These are phyloP conservation scores for Pholiota adiposa DNA, from an alignment of 1,284 basidiomycete genomes.

Conservation along the genomic window DNA sequence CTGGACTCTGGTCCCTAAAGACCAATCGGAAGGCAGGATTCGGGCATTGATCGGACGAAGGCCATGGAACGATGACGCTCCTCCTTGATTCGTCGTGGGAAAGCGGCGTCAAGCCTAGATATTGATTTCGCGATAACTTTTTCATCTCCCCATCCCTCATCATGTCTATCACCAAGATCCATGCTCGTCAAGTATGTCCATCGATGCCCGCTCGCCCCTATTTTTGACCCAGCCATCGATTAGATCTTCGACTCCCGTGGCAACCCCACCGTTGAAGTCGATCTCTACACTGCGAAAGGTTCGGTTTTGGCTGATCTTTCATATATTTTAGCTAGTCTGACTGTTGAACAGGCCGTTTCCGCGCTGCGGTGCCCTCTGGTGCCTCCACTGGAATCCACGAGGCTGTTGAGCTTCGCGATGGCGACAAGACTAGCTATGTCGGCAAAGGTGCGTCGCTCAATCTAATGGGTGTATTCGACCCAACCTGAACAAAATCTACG, in stretches of 20 bases:
- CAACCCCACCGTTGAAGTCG: constrained; percentile 96
- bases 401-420: constrained; percentile 98
- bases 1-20: background rate
- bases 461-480: constrained; percentile 11
- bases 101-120: constrained; percentile 29
- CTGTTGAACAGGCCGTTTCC: constrained; percentile 78
- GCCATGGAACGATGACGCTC: background rate
- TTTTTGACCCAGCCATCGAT: constrained; percentile 17
- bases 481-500: constrained; percentile 13
- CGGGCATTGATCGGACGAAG: constrained; percentile 5
- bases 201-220: constrained; percentile 7
- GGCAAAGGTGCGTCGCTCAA: constrained; percentile 79
- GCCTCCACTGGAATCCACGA: constrained; percentile 99
- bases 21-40: constrained; percentile 1
- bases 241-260: constrained; percentile 98
- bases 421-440: constrained; percentile 91
- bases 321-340: constrained; percentile 16
- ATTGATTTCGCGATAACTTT: constrained; percentile 35
- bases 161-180: constrained; percentile 89
- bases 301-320: constrained; percentile 7
- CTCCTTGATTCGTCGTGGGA: constrained; percentile 32
- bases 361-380: constrained; percentile 95
- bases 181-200: constrained; percentile 80
- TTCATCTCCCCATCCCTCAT: constrained; percentile 30
- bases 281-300: constrained; percentile 89